Evolutionary conservation across 768 basidiomycete genomes (phyloP).

Genomic region (Mycena filopes): DNA sequence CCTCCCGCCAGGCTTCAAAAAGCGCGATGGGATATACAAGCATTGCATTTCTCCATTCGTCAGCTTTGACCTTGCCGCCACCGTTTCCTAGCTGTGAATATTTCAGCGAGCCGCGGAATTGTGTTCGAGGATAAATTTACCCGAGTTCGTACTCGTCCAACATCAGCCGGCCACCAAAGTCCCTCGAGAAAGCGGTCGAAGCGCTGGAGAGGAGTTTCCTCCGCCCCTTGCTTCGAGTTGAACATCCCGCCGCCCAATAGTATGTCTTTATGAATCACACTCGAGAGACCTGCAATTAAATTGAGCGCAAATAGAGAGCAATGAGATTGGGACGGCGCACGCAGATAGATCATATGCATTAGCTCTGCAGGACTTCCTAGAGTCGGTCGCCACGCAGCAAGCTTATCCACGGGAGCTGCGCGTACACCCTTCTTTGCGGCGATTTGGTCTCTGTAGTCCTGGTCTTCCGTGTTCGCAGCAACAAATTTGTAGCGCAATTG

Average conservation of each 20-base stretch:
- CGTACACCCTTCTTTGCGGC: neutral
- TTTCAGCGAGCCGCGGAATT: neutral
- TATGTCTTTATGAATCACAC: slow-evolving; percentile 1
- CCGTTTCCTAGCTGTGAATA: neutral
- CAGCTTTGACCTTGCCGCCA: neutral
- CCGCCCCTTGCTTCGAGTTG: neutral
- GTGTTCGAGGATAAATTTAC: neutral
- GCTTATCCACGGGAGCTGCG: neutral
- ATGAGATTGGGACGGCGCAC: neutral
- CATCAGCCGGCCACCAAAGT: slow-evolving; percentile 5
- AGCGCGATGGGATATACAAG: neutral
- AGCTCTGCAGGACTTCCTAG: neutral
- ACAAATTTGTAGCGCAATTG: slow-evolving; percentile 12
- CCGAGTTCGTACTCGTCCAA: slow-evolving; percentile 7
- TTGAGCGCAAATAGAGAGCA: neutral
- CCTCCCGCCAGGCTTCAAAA: slow-evolving; percentile 5
- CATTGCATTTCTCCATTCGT: slow-evolving; percentile 3
- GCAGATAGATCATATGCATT: slow-evolving; percentile 9
- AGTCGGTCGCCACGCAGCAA: slow-evolving; percentile 1
- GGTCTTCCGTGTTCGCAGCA: neutral
- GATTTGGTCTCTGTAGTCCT: neutral
- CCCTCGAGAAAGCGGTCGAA: slow-evolving; percentile 3
- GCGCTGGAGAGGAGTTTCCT: neutral
- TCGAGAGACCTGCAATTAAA: neutral
- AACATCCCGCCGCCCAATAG: slow-evolving; percentile 11